Evolutionary conservation across 495 filamentous ascomycete species (phyloP).

Genomic region (Tricharina praecox): DNA sequence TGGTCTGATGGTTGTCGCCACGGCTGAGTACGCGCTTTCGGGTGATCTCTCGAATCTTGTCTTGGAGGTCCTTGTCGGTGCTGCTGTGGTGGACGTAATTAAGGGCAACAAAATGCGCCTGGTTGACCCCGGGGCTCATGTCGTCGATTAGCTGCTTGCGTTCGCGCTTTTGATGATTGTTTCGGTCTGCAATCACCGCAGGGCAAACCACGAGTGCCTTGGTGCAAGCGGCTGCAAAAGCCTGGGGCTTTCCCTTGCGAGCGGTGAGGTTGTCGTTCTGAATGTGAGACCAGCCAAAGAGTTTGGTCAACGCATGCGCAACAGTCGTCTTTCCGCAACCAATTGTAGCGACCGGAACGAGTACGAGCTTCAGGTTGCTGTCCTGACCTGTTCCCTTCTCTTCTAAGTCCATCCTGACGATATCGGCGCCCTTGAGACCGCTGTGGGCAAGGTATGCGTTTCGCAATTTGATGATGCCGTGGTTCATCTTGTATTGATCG

Average conservation of each 20-base stretch:
- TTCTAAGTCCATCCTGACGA: constrained; percentile 43
- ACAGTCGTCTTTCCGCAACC: constrained; percentile 96
- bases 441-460: constrained; percentile 68
- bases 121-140: constrained; percentile 39
- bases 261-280: constrained; percentile 88
- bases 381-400: constrained; percentile 17
- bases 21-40: constrained; percentile 62
- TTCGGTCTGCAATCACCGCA: constrained; percentile 80
- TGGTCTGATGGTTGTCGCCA: constrained; percentile 96
- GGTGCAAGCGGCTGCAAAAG: constrained; percentile 35
- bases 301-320: constrained; percentile 58
- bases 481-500: constrained; percentile 61
- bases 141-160: constrained; percentile 74
- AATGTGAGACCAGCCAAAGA: constrained; percentile 86
- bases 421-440: constrained; percentile 71
- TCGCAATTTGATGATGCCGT: constrained; percentile 86
- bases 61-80: constrained; percentile 32
- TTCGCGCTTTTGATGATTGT: constrained; percentile 81
- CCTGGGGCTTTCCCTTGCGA: not conserved
- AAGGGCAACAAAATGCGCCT: constrained; percentile 69
- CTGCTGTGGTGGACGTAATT: constrained; percentile 67
- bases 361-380: constrained; percentile 30
- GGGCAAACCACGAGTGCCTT: constrained; percentile 40
- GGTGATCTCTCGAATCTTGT: constrained; percentile 55
- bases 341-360: constrained; percentile 77